phyloP scores from a whole-genome alignment of 2,329 filamentous ascomycete species.

The Esteya vermicola region DNA sequence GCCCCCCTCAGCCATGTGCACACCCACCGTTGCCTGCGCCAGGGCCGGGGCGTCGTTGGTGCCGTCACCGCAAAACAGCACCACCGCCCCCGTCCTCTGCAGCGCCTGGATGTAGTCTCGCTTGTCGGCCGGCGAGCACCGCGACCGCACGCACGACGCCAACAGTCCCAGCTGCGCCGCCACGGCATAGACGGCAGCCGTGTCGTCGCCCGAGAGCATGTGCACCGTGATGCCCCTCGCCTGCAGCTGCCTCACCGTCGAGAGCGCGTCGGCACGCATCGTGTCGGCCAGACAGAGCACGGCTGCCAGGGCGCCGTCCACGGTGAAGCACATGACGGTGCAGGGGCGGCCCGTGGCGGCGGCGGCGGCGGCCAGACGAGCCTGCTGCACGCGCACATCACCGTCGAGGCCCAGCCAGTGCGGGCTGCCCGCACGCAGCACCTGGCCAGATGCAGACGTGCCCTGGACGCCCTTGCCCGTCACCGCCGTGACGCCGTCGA shows the following conservation, averaged over 20 bases:
- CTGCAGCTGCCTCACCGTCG: conserved; percentile 21
- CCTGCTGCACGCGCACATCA: conserved; percentile 17
- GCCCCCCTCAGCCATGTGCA: conserved; percentile 42
- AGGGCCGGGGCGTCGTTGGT: conserved; percentile 67
- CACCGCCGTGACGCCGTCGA: conserved; percentile 21
- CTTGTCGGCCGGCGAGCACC: conserved; percentile 31
- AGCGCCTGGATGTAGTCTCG: conserved; percentile 27
- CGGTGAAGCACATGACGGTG: conserved; percentile 33
- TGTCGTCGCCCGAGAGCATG: conserved; percentile 38
- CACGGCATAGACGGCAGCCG: conserved; percentile 28
- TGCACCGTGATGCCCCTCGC: conserved; percentile 26
- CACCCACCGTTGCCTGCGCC: conserved; percentile 54
- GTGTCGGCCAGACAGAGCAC: conserved; percentile 32
- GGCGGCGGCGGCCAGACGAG: no score
- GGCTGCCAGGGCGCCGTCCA: conserved; percentile 21
- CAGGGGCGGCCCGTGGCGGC: conserved; percentile 17
- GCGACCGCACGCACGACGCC: conserved; percentile 21
- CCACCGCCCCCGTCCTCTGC: conserved; percentile 20
- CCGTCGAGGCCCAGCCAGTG: conserved; percentile 27
- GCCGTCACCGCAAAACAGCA: conserved; percentile 64
- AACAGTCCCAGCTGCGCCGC: conserved; percentile 26
- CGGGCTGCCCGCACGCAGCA: conserved; percentile 34
- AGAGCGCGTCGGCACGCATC: conserved; percentile 26
- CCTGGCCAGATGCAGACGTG: conserved; percentile 9
- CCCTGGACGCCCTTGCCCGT: conserved; percentile 33